Percentiles rank a stretch among this genome's conserved stretches.
phyloP scores from a whole-genome alignment of 345 rosid genomes.

The Salix caprea region DNA sequence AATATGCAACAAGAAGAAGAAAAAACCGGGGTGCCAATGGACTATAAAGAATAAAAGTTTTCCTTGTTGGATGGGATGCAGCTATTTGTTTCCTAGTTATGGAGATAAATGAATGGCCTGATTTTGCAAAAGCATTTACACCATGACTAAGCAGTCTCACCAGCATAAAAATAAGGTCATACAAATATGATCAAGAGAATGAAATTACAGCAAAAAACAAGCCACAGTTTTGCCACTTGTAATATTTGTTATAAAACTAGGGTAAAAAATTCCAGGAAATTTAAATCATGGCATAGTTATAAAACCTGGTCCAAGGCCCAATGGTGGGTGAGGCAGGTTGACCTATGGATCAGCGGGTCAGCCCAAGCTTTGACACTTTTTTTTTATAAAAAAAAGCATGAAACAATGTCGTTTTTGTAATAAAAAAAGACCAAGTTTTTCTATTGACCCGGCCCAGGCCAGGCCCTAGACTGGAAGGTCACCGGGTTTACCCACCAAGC shows the following conservation, averaged over 20 bases:
- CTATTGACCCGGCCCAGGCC: too few relatives aligned
- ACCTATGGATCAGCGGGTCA: too few relatives aligned
- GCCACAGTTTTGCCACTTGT: background rate
- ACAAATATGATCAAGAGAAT: background rate
- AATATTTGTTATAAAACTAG: background rate
- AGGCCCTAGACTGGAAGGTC: too few relatives aligned
- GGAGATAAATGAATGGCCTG: background rate
- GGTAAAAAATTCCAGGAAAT: background rate
- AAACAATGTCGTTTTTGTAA: too few relatives aligned
- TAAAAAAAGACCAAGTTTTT: too few relatives aligned
- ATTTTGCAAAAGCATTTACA: background rate
- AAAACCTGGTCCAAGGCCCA: too few relatives aligned
- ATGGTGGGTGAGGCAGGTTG: too few relatives aligned
- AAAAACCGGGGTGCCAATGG: background rate
- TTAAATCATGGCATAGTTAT: background rate
- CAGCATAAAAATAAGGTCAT: background rate
- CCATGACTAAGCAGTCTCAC: background rate
- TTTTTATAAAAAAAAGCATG: too few relatives aligned
- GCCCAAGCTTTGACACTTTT: too few relatives aligned
- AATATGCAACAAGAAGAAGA: background rate
- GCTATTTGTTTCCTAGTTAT: background rate
- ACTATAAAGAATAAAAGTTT: too few relatives aligned
- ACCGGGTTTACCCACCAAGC: too few relatives aligned
- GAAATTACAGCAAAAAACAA: background rate
- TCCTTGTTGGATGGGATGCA: background rate